A percentile compares a stretch with the other conserved stretches of the same genome.
phyloP scores from a whole-genome alignment of 2,329 filamentous ascomycete species.

The Ophiosphaerella herpotricha region DNA sequence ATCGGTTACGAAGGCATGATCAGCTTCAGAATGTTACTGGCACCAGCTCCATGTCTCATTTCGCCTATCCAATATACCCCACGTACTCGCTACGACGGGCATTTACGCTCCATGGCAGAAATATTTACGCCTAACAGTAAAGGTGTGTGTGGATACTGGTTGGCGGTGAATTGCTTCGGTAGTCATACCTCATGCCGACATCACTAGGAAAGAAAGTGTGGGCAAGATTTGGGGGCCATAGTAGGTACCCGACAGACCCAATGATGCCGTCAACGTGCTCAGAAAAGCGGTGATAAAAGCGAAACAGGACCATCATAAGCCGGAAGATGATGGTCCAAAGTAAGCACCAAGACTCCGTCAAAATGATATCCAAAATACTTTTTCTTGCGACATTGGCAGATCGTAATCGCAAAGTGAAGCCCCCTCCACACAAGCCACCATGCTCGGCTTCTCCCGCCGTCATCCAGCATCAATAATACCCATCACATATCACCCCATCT shows the following conservation, averaged over 20 bases:
- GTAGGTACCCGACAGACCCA: too few species aligned
- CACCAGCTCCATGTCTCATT: constrained; percentile 1
- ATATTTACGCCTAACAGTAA: neutral
- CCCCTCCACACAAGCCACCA: neutral
- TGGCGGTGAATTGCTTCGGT: constrained; percentile 2
- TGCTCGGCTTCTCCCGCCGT: neutral
- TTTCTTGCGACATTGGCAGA: constrained; percentile 4
- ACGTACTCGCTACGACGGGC: constrained; percentile 3
- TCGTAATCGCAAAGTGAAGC: neutral
- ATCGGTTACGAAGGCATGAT: constrained; percentile 1
- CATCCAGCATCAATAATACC: too few species aligned
- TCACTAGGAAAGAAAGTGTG: neutral
- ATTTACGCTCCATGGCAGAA: neutral
- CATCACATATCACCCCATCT: too few species aligned
- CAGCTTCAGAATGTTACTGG: constrained; percentile 4
- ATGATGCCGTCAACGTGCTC: neutral
- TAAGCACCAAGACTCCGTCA: neutral
- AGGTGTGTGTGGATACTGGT: neutral
- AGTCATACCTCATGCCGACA: neutral
- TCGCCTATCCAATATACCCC: constrained; percentile 1
- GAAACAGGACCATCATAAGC: neutral
- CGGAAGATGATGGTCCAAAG: neutral
- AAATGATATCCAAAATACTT: constrained; percentile 4
- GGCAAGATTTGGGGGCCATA: neutral
- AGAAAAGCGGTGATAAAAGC: neutral